Evolutionary conservation across 108 stramenopile species (phyloP), one percentile per base, ranked within the genome.

Genomic region (Seminavis robusta): DNA sequence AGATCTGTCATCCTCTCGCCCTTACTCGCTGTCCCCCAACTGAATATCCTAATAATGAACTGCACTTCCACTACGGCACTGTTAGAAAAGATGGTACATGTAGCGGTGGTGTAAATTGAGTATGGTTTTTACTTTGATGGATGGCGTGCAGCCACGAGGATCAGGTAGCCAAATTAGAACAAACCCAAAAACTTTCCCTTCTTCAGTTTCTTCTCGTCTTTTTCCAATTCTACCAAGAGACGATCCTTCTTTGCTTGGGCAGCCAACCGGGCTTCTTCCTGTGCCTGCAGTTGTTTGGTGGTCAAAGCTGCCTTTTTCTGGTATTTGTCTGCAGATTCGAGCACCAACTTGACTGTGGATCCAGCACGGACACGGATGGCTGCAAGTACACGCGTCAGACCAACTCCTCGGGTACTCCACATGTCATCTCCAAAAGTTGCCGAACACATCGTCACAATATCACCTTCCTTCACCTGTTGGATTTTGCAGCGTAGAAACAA

Each of bases 351-450:
- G 10, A 94, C 92, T 1, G 82, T 86, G 6, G 88, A 73, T 41
- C 88, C 88, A 4, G 83, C 65, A 26, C 88, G 73, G 2, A 97
- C 91, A 37, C 90, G 79, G 61, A 97, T 94, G 29, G 96, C 96
- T 25, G 88, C 80, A 72, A 94, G 60, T 1, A 96, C 93, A 4
- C 91, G 76, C 29, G 79, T 69, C 30, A 97, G 58, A n/a, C 97
- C 95, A 1, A 77, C 93, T 15, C 95, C 94, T 34, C 92, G 70
- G 33, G 40, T 44, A 29, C 57, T 79, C 97, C 97, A 98, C 83
- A 96, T 87, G 62, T 98, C 71, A 67, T 96, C 84, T 11, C 97
- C 97, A 65, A 98, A 98, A 1, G 97, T 98, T 3, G 97, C 95
- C 16, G 83, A 86, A 52, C 90, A 88, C 92, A 98, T 96, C 39